A percentile compares a stretch with the other conserved stretches of the same genome.
These are phyloP conservation scores for Polygonum aviculare DNA, from an alignment of 148 eudicot genomes.

Conservation along the genomic window DNA sequence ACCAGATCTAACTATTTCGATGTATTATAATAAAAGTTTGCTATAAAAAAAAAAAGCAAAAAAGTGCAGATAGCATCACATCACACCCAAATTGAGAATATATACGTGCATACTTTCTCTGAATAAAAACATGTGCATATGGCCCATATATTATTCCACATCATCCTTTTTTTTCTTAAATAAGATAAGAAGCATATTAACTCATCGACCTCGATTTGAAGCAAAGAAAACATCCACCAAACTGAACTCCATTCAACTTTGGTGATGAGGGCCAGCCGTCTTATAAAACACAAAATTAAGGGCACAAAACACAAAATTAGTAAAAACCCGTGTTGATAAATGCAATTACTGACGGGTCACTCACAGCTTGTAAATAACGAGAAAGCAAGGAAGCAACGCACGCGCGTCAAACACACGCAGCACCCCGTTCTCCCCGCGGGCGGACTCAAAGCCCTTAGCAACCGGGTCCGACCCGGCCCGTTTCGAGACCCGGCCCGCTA, in stretches of 20 bases:
- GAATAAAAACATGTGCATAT: too few species aligned
- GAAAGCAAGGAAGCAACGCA: slow-evolving; percentile 87
- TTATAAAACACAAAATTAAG: background rate
- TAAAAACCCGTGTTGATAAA: background rate
- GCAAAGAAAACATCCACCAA: background rate
- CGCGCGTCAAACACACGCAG: slow-evolving; percentile 75
- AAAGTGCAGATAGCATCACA: too few species aligned
- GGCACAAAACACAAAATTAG: background rate
- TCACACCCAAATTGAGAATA: too few species aligned
- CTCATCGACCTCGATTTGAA: background rate
- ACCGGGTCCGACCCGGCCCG: slow-evolving; percentile 13
- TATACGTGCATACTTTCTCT: too few species aligned
- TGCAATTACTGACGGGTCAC: slow-evolving; percentile 32
- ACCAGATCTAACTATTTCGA: too few species aligned
- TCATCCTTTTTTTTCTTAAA: too few species aligned
- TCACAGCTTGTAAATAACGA: slow-evolving; percentile 72
- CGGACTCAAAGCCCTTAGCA: background rate
- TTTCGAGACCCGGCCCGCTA: slow-evolving; percentile 68
- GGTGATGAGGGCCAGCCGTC: too few species aligned
- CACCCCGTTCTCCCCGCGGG: slow-evolving; percentile 50
- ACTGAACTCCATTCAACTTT: background rate
- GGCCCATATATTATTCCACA: too few species aligned
- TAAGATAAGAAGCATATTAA: too few species aligned
- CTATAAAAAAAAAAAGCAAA: too few species aligned
- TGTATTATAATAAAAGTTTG: too few species aligned